Base-by-base conservation (phyloP, 306 rosid species). In the Glycine tomentella region DNA sequence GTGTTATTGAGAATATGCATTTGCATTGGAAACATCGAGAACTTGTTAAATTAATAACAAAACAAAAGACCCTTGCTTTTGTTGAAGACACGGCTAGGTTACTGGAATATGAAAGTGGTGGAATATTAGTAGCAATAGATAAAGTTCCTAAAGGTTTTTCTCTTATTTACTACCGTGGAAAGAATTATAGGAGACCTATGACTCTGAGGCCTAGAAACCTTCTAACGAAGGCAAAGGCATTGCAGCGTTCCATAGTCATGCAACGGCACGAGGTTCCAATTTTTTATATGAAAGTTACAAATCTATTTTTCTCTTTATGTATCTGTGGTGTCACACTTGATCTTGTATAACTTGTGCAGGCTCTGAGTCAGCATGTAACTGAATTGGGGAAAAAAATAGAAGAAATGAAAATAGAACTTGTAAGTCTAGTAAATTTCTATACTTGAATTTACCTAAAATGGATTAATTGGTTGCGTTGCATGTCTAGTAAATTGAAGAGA, bases 1-100 rank as follows among this genome's bases (percentile, higher is more conserved):
- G 99, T 58, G 97, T 95, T 44, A 84, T 95, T 20, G 93, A 95
- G 90, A 95, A 93, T 84, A 95, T 95, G 99, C 99, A 93, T 86
- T 84, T 93, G 87, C 97, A 95, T 76, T 95, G 99, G 99, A 93
- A 81, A 81, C 91, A 95, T 80, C 90, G 99, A 74, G 99, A 95
- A 75, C 97, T 95, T 33, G 99, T 95, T 83, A 95, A 95, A 78
- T 74, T 95, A 77, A 91, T 95, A 55, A 83, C 97, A 77, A 95
- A 90, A 83, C 97, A 93, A 83, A 95, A 90, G 84, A 90, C 87
- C 80, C 91, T 91, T 81, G 87, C 93, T 80, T 90, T 89, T 76
- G 94, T 95, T 64, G 97, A 95, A 89, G 97, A 95, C 84, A 90
- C 93, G 9, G 98, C 98, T 77, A 89, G 93, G 84, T 83, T 95